These are phyloP conservation scores for Monosporozyma solicola DNA, from an alignment of 805 yeast species.

Conservation along the genomic window DNA sequence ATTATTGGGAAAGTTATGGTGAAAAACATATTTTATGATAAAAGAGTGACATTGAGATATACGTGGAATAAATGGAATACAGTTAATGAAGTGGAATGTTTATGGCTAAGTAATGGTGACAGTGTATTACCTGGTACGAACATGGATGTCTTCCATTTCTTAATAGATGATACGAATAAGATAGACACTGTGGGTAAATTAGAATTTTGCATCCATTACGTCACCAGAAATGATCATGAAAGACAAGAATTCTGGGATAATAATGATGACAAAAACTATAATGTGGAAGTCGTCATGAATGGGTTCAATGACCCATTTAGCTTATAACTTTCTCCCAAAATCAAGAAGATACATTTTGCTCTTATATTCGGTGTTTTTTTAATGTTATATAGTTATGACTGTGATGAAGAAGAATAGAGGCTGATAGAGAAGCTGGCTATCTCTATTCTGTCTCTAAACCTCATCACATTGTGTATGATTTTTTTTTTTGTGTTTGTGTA, in stretches of 20 bases:
- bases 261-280: conserved; percentile 23
- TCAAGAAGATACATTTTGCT: not conserved
- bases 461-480: not conserved
- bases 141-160: conserved; percentile 27
- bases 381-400: not conserved
- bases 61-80: conserved; percentile 76
- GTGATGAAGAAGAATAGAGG: not conserved
- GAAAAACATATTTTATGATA: conserved; percentile 60
- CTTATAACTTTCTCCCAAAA: not conserved
- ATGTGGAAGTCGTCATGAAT: conserved; percentile 16
- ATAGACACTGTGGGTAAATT: conserved; percentile 10
- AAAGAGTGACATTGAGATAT: conserved; percentile 62
- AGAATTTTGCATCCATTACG: conserved; percentile 26
- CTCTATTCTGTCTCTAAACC: not conserved
- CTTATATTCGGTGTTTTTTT: not conserved
- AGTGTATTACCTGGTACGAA: conserved; percentile 23
- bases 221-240: conserved; percentile 15
- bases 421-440: too few species aligned
- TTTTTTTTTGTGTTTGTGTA: too few species aligned
- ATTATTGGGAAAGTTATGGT: conserved; percentile 74
- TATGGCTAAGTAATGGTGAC: conserved; percentile 25
- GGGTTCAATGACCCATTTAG: conserved; percentile 22
- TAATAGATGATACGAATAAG: conserved; percentile 18
- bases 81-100: conserved; percentile 28
- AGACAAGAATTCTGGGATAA: conserved; percentile 27